phyloP scores from a whole-genome alignment of 192 early-diverging fungal species.

The Spinellus fusiger region DNA sequence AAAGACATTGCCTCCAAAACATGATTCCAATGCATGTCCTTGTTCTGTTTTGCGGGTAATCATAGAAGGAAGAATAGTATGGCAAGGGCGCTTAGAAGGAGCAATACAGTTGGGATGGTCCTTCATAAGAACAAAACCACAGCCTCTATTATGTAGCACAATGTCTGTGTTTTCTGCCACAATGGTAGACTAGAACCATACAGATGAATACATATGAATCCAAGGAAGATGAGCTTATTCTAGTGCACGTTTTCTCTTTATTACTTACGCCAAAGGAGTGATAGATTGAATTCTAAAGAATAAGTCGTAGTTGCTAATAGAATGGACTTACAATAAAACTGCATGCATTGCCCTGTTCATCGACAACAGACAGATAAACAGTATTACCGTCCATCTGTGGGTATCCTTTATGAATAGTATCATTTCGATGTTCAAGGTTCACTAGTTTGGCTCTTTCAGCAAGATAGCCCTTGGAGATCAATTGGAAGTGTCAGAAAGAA shows the following conservation, averaged over 20 bases:
- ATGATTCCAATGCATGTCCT: conserved; percentile 32
- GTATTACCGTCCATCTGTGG: conserved; percentile 64
- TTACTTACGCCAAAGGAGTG: conserved; percentile 45
- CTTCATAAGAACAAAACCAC: conserved; percentile 56
- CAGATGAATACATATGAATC: conserved; percentile 12
- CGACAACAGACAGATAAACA: conserved; percentile 71
- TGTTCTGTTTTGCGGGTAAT: conserved; percentile 35
- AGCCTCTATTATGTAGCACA: conserved; percentile 63
- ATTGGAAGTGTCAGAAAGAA: neutral
- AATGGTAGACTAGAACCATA: conserved; percentile 33
- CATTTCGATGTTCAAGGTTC: conserved; percentile 41
- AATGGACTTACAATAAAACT: conserved; percentile 56
- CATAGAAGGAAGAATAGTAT: conserved; percentile 76
- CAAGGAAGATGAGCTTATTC: conserved; percentile 5
- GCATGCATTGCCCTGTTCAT: conserved; percentile 75
- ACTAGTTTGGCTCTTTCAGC: conserved; percentile 48
- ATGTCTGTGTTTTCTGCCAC: conserved; percentile 59
- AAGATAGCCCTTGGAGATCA: conserved; percentile 41
- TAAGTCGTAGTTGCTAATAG: no score
- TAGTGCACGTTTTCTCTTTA: neutral
- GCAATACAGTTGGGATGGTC: conserved; percentile 58
- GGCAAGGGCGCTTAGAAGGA: conserved; percentile 67
- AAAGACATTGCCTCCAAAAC: conserved; percentile 49
- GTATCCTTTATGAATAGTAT: conserved; percentile 46
- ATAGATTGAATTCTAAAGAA: conserved; percentile 46